Base-by-base conservation (phyloP, 1,139 yeast species). In the Yamadazyma epiphylla region DNA sequence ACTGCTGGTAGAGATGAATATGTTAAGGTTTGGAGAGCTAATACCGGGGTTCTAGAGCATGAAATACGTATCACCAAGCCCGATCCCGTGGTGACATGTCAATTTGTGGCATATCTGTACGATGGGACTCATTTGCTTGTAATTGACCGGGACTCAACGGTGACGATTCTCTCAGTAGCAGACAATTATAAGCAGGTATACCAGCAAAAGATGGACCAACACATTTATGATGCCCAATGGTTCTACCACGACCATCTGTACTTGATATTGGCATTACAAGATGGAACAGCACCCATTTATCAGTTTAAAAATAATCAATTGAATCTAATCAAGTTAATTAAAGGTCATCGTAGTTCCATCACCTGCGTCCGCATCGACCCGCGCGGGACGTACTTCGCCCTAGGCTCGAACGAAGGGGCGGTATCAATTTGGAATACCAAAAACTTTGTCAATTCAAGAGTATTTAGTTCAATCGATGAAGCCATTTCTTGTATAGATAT, bases 381-480 rank as follows among this genome's bases (percentile, higher is more conserved):
- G 2, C 49, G 66, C 32, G 91, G 86, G 0, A 48, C 57, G 14
- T 73, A 55, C 42, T 42, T 82, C 9, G 71, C 74, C 2, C 71
- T 71, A 3, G 91, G 87, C 0, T 67, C 83, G n/a, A 70, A 72
- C 31, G 91, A 83, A 45, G 91, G 91, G 5, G 68, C 77, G 19
- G 70, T 81, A n/a, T 67, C 80, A 15, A 31, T 79, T 9, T 83
- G 88, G 86, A 63, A 65, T 25, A 51, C 75, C 5, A 38, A 53
- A 3, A 63, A 69, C 13, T 57, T 80, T 57, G 56, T 69, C 16
- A 67, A 77, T 31, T 43, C 52, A 13, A 51, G 53, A 22, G 70
- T 74, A 0, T 55, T 79, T 11, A 52, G 69, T 19, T 61, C 58
- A 28, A 55, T 74, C 3, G 80, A 79, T 48, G 75, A 73, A 43